Percentiles rank a stretch among this genome's conserved stretches.
Evolutionary conservation across 1,284 basidiomycete species (phyloP).

Genomic region (Ustilago lituana): DNA sequence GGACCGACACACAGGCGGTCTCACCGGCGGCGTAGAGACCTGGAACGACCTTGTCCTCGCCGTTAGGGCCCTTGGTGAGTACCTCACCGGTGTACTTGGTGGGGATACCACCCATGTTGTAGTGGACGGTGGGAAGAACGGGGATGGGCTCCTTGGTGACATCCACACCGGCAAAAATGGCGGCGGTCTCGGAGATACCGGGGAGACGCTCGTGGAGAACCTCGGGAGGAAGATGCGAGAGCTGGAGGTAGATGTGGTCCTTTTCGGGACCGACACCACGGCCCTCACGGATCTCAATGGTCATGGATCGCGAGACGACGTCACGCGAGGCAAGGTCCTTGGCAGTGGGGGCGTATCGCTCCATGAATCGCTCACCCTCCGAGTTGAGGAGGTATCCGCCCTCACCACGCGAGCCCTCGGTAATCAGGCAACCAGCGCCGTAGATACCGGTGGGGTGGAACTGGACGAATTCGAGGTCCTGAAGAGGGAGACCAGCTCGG

Average conservation of each 20-base stretch:
- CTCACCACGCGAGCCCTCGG: slow-evolving; percentile 98
- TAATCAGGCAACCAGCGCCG: slow-evolving; percentile 98
- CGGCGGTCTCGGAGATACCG: slow-evolving; percentile 99
- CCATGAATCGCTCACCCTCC: slow-evolving; percentile 99
- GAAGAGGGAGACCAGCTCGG: slow-evolving; percentile 93
- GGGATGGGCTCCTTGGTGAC: slow-evolving; percentile 92
- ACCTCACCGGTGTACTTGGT: slow-evolving; percentile 99
- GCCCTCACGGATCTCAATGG: slow-evolving; percentile 97
- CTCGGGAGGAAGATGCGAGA: slow-evolving; percentile 95
- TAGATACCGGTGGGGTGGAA: slow-evolving; percentile 99
- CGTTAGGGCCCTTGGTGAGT: slow-evolving; percentile 73
- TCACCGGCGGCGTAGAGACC: slow-evolving; percentile 99
- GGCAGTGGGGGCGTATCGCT: slow-evolving; percentile 95
- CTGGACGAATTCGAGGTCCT: slow-evolving; percentile 98
- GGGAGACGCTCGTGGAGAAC: slow-evolving; percentile 96
- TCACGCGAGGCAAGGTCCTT: slow-evolving; percentile 99
- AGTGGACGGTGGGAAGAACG: slow-evolving; percentile 71
- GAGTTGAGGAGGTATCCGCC: slow-evolving; percentile 99
- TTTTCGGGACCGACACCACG: slow-evolving; percentile 98
- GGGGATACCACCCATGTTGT: slow-evolving; percentile 93
- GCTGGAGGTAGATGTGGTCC: slow-evolving; percentile 96
- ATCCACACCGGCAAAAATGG: slow-evolving; percentile 98
- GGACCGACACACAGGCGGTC: slow-evolving; percentile 98
- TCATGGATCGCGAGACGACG: slow-evolving; percentile 99
- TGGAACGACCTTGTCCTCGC: slow-evolving; percentile 93